Evolutionary conservation across 371 early-diverging fungal species (phyloP), one percentile per base, ranked within the genome.

Genomic region (Quaeritorhiza haematococci): DNA sequence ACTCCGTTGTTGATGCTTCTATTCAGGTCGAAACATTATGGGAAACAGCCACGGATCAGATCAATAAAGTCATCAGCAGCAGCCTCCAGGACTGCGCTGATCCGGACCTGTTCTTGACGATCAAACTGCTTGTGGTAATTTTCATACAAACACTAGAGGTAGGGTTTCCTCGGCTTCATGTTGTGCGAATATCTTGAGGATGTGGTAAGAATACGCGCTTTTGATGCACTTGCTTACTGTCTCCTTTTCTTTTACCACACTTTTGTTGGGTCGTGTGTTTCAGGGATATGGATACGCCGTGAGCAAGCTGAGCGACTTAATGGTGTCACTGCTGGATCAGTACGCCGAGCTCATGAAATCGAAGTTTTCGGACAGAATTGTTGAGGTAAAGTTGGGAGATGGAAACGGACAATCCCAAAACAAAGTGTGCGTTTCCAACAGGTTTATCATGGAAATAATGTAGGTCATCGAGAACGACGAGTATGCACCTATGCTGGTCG

Each of bases 131-230:
- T 7, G 69, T 95, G 46, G 76, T 86, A 42, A 76, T 86, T 2
- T 96, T 93, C 58, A 92, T 92, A 23, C 90, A 92, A 50, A 92
- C 92, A 10, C 72, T 95, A 69, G 93, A 90, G 76, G 90, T 88
- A 79, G 23, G 34, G 23, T 3, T 1, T 3, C 26, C 35, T 15
- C n/a, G 29, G n/a, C 8, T 62, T 1, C n/a, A n/a, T 35, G 19
- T 38, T 13, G 13, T 38, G 13, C 10, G 13, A 38, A 38, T 38
- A 13, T 13, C 10, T 38, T 38, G 38, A 38, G 17, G 13, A 58
- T 2, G 21, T 19, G 15, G 1, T 17, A 23, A 27, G 8, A 15
- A 4, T 45, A 34, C 34, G 41, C 6, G 33, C 23, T 8, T 13
- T 24, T 5, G 52, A 45, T 45, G 24, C 27, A 8, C 6, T 41